A percentile compares a stretch with the other conserved stretches of the same genome.
phyloP scores from a whole-genome alignment of 768 basidiomycete species.

The Suillus discolor region DNA sequence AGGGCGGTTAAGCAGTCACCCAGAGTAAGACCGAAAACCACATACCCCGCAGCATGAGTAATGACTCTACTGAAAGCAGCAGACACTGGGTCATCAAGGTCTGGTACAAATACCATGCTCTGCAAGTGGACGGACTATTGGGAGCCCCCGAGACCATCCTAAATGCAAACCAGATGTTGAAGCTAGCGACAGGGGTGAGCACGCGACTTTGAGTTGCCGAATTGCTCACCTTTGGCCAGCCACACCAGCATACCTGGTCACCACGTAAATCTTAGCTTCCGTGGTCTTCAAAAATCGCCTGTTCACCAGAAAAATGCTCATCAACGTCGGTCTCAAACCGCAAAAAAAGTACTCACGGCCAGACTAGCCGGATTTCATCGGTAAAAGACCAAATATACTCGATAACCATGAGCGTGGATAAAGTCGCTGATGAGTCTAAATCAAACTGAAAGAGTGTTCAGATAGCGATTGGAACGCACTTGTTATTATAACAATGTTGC shows the following conservation, averaged over 20 bases:
- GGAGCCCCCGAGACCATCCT: conserved; percentile 20
- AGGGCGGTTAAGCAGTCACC: neutral
- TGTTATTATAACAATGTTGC: neutral
- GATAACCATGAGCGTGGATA: conserved; percentile 18
- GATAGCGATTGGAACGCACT: neutral
- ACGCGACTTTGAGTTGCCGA: neutral
- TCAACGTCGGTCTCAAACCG: neutral
- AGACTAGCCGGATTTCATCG: conserved; percentile 20
- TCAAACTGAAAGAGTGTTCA: neutral
- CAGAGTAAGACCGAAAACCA: neutral
- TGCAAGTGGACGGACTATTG: conserved; percentile 14
- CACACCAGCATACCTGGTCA: conserved; percentile 20
- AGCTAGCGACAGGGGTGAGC: conserved; percentile 14
- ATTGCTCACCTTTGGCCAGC: conserved; percentile 22
- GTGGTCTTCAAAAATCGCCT: neutral
- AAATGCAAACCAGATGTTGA: conserved; percentile 21
- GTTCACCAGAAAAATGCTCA: neutral
- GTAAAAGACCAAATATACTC: conserved; percentile 17
- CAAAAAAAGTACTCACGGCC: conserved; percentile 21
- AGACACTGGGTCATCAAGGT: conserved; percentile 17
- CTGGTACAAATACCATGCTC: conserved; percentile 22
- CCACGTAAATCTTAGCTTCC: conserved; percentile 12
- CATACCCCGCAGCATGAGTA: conserved; percentile 25
- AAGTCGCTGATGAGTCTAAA: conserved; percentile 6
- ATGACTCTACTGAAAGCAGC: conserved; percentile 12